Base-by-base conservation (phyloP, 768 basidiomycete genomes). In the Termitomyces sp. region DNA sequence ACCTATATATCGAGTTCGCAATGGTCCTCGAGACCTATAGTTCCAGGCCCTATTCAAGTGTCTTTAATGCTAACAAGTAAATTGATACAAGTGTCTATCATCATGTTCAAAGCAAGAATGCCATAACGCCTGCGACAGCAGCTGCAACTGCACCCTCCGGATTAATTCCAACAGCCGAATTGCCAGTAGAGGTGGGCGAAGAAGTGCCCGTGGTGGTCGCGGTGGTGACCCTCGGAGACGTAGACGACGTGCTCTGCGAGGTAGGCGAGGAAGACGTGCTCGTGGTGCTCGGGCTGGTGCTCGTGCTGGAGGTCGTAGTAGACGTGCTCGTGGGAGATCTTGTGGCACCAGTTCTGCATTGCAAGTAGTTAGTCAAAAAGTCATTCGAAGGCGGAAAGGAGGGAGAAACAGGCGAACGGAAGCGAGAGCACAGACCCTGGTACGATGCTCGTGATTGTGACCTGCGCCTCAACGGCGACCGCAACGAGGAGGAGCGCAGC, bases 51-150 rank as follows among this genome's bases (percentile, higher is more conserved):
- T 22, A 16, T 22, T 16, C 22, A 7, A 34, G 12, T 46, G 27
- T 24, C 46, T 27, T 31, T 18, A 16, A 34, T n/a, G 27, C 6
- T 24, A 15, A 13, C 18, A 49, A n/a, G 3, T 5, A 16, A 12
- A 36, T 1, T 52, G 9, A 3, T 15, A 52, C 37, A 6, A 27
- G 27, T 24, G 11, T 53, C 37, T 15, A 24, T 18, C 39, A 22
- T 37, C 13, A 24, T 22, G 16, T 39, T 57, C 30, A 59, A 24
- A 54, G 52, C 24, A 54, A 48, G 41, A 64, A 60, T 16, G 61
- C 63, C 61, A 64, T 62, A 18, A 64, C 37, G 6, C 63, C 63
- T 12, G 63, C 63, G 18, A 64, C 51, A 3, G 63, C 61, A 12
- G 58, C 60, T 20, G 61, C 39, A 7, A 59, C 16, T 1, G 58